Conservation (phyloP, 257 asterid species). For the Rhazya stricta region DNA sequence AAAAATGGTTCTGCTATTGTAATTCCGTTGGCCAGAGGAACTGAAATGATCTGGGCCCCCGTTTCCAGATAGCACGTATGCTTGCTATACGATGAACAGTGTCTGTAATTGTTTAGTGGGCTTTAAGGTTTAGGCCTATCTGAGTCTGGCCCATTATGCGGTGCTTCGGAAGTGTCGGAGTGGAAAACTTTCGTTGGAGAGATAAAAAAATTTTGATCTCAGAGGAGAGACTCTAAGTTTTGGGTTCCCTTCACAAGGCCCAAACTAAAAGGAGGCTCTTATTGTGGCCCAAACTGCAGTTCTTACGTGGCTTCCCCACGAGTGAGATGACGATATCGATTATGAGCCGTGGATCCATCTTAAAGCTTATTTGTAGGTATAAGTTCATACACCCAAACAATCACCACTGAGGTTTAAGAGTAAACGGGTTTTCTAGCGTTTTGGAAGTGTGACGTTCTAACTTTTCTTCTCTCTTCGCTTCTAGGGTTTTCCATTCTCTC, state of each 20-base stretch:
- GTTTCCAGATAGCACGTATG: not conserved
- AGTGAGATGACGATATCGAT: not conserved
- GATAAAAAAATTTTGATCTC: too few relatives aligned
- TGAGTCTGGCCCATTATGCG: not conserved
- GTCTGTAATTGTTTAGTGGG: not conserved
- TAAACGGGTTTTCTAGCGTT: conserved; percentile 2
- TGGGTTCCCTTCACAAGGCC: not conserved
- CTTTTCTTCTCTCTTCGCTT: not conserved
- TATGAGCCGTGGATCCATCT: not conserved
- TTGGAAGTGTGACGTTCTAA: not conserved
- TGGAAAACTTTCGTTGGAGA: too few relatives aligned
- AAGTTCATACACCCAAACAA: not conserved
- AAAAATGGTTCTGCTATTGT: too few relatives aligned
- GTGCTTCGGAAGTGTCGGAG: too few relatives aligned
- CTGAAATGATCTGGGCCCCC: too few relatives aligned
- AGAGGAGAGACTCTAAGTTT: too few relatives aligned
- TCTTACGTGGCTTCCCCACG: not conserved
- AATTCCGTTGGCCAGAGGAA: too few relatives aligned
- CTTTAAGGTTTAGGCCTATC: not conserved
- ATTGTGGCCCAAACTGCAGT: not conserved
- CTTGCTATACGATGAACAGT: too few relatives aligned
- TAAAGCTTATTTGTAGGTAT: not conserved
- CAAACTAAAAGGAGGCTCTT: not conserved
- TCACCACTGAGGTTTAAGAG: conserved; percentile 10
- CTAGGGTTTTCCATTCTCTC: conserved; percentile 52